Base-by-base conservation (phyloP, 2,329 filamentous ascomycete species). In the Sclerotiophoma versabilis region DNA sequence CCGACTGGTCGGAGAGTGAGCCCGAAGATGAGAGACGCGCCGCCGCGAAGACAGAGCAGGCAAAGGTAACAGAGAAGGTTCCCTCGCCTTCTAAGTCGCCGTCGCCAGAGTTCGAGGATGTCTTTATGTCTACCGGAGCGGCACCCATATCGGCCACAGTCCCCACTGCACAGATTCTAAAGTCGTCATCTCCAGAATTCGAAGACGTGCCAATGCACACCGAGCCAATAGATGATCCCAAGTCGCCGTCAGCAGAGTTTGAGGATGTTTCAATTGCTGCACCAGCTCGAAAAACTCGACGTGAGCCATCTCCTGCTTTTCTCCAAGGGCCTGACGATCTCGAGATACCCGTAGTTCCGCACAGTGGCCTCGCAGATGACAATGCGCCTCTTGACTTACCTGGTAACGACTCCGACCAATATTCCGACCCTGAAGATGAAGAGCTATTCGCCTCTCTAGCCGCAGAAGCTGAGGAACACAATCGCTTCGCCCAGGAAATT, bases 401-500 rank as follows among this genome's bases (percentile, higher is more conserved):
- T 7, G 70, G 66, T 20, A 59, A 75, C 22, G 68, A 72, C 5
- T 72, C 70, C 10, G 73, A 74, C 30, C 65, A 74, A 47, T 81
- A 81, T 64, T 95, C 90, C 27, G 93, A 98, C 60, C 90, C 92
- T 0, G 95, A 96, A 74, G 93, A 98, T 59, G 93, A 93, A 70
- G 92, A 96, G 64, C 82, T 99, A 6, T 83, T 98, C 50, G 86
- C 85, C 6, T 92, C 93, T 63, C 86, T 99, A 65, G 93, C 92
- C 0, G 86, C 89, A 22, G 96, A 99, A 80, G 91, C 90, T 1
- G 91, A 96, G 76, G 95, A 97, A 66, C 93, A 99, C 69, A 92
- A 91, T 4, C 87, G 93, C 5, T 99, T 99, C 70, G 92, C 93
- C 1, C 93, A 90, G 60, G 87, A 90, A 39, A 82, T 99, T 10